phyloP scores from a whole-genome alignment of 2,329 filamentous ascomycete species.

The Fusarium clavum region DNA sequence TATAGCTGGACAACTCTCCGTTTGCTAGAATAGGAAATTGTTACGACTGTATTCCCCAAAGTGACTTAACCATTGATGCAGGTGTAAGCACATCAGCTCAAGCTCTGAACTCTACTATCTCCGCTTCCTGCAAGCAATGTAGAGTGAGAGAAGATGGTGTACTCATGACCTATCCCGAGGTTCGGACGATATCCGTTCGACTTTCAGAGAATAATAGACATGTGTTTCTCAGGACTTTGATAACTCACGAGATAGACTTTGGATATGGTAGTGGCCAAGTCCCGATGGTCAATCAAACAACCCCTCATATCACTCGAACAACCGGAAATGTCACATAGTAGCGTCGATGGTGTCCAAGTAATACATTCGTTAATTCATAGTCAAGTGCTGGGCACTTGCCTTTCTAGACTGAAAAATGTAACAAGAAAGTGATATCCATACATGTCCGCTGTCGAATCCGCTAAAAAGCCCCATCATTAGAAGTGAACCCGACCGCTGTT shows the following conservation, averaged over 20 bases:
- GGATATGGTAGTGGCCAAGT: background rate
- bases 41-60: conserved; percentile 1
- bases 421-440: conserved; percentile 28
- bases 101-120: background rate
- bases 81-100: conserved; percentile 5
- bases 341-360: background rate
- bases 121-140: conserved; percentile 7
- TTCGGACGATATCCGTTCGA: background rate
- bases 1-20: conserved; percentile 5
- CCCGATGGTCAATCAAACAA: background rate
- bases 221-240: conserved; percentile 13
- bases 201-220: conserved; percentile 10
- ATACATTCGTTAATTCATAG: conserved; percentile 34
- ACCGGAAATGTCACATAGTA: background rate
- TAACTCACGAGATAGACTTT: background rate
- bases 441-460: conserved; percentile 6
- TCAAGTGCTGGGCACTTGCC: conserved; percentile 2
- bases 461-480: conserved; percentile 11
- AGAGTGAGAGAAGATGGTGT: conserved; percentile 23
- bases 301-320: background rate
- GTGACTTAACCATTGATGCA: conserved; percentile 9
- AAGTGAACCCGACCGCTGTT: conserved; percentile 12
- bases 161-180: conserved; percentile 33
- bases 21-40: conserved; percentile 25
- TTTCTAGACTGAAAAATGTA: conserved; percentile 3